phyloP scores from a whole-genome alignment of 495 filamentous ascomycete genomes.

The Tuber calosporum region DNA sequence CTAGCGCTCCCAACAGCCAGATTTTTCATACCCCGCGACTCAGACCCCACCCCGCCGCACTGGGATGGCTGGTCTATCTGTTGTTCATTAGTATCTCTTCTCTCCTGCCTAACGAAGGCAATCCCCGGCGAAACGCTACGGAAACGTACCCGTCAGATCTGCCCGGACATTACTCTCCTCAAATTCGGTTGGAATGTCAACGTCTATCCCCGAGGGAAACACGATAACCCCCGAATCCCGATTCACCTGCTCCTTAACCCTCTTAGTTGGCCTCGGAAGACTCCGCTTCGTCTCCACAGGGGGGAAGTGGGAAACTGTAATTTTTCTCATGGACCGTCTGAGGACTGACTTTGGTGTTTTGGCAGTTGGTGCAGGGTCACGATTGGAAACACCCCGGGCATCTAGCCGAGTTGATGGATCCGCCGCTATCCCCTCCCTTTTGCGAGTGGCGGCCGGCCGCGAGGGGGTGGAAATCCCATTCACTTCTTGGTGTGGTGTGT shows the following conservation, averaged over 20 bases:
- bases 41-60: neutral
- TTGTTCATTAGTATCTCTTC: neutral
- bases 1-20: neutral
- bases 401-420: neutral
- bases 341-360: neutral
- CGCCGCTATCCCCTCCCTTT: neutral
- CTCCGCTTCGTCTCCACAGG: neutral
- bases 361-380: neutral
- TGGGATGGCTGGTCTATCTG: neutral
- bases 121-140: neutral
- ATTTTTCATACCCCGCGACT: neutral
- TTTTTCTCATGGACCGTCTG: neutral
- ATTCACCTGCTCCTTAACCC: neutral
- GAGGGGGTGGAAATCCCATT: neutral
- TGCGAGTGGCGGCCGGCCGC: neutral
- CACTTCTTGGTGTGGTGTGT: neutral
- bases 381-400: neutral
- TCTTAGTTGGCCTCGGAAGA: neutral
- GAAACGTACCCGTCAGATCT: neutral
- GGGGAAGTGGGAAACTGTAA: neutral
- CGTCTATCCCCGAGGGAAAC: neutral
- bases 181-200: neutral
- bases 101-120: neutral
- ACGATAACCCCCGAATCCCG: neutral
- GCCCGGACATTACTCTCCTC: constrained; percentile 1